Conservation (phyloP, 371 early-diverging fungal species). For the Polyrhizophydium stewartii region DNA sequence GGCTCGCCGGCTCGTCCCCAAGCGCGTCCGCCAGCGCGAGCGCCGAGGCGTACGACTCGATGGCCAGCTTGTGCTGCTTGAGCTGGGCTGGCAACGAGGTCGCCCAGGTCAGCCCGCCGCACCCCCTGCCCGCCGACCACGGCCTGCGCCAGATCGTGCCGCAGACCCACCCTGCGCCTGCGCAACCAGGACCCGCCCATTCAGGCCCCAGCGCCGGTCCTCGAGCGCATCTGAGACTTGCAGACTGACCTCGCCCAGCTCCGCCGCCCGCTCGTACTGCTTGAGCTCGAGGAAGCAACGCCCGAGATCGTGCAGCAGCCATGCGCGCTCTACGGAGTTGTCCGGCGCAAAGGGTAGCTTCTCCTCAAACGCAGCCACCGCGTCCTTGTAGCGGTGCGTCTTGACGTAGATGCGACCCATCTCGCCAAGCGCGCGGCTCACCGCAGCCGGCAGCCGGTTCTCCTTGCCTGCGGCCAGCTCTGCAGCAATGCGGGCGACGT, state of each 20-base stretch:
- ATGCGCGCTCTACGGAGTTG: conserved; percentile 16
- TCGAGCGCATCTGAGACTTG: conserved; percentile 9
- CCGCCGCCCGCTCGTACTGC: conserved; percentile 9
- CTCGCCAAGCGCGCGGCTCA: conserved; percentile 16
- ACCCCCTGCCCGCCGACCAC: no score
- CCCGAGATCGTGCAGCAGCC: conserved; percentile 27
- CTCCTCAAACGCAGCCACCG: conserved; percentile 16
- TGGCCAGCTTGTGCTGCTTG: not conserved
- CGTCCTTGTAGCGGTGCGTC: conserved; percentile 16
- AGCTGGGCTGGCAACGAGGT: conserved; percentile 8
- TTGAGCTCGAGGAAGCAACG: conserved; percentile 25
- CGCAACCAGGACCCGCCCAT: conserved; percentile 21
- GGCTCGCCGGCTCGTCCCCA: conserved; percentile 8
- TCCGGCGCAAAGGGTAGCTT: conserved; percentile 2
- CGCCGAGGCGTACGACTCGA: conserved; percentile 10
- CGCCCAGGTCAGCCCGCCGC: no score
- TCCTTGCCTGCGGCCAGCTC: not conserved
- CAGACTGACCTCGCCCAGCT: conserved; percentile 8
- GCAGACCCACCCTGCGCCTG: conserved; percentile 22
- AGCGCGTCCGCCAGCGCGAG: conserved; percentile 11
- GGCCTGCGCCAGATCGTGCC: no score
- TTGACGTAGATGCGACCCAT: conserved; percentile 23
- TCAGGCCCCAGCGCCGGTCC: conserved; percentile 19
- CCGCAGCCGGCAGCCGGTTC: conserved; percentile 1
- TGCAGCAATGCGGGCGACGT: not conserved